phyloP scores from a whole-genome alignment of 345 rosid genomes.

The Euphorbia lathyris region DNA sequence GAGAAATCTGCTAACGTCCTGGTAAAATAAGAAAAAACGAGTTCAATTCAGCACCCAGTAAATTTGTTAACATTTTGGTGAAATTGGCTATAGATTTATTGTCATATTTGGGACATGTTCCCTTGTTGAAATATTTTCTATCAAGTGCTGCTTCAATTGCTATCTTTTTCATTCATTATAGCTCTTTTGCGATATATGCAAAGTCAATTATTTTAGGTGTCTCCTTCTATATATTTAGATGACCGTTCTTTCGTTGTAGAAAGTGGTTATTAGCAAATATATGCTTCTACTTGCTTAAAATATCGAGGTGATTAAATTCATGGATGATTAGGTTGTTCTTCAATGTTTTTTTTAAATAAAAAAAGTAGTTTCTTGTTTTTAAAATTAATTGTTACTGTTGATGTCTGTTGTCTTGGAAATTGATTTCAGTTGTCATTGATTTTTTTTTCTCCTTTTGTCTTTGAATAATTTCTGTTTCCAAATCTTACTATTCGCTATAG shows the following conservation, averaged over 20 bases:
- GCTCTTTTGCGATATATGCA: too few relatives aligned
- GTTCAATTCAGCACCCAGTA: constrained; percentile 25
- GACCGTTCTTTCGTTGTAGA: neutral
- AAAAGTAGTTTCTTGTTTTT: neutral
- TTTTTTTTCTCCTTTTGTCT: neutral
- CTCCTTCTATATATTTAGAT: neutral
- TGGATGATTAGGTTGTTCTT: neutral
- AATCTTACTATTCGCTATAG: neutral
- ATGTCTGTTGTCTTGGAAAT: neutral
- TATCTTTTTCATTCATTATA: too few relatives aligned
- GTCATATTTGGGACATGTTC: neutral
- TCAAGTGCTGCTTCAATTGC: neutral
- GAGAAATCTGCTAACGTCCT: constrained; percentile 21
- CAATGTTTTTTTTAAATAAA: neutral
- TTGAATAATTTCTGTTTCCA: neutral
- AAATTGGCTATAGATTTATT: neutral
- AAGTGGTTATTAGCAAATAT: neutral
- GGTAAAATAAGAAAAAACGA: constrained; percentile 25
- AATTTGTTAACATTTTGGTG: constrained; percentile 4
- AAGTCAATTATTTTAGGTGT: too few relatives aligned
- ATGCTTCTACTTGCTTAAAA: neutral
- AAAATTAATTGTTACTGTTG: neutral
- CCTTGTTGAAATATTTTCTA: neutral
- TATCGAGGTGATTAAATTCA: neutral
- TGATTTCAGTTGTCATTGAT: neutral